phyloP scores from a whole-genome alignment of 306 rosid genomes.

The Arachis stenosperma region DNA sequence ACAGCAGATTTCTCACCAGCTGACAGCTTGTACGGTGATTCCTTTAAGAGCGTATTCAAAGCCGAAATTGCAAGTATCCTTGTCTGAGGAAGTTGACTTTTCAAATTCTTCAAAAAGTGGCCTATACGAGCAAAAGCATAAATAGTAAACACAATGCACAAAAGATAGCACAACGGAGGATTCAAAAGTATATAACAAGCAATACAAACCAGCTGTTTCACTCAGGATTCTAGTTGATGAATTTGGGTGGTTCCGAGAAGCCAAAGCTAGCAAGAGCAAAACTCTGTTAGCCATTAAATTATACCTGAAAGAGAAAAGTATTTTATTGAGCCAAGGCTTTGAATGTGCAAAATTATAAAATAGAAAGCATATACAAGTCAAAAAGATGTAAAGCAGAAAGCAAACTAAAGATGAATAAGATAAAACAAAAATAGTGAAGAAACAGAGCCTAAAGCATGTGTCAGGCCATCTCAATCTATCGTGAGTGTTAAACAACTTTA shows the following conservation, averaged over 20 bases:
- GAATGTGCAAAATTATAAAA: constrained; percentile 24
- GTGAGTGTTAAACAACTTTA: constrained; percentile 33
- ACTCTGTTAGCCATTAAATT: constrained; percentile 98
- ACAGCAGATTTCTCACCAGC: constrained; percentile 49
- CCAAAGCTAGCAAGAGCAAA: constrained; percentile 87
- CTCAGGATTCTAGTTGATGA: constrained; percentile 78
- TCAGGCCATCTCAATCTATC: constrained; percentile 30
- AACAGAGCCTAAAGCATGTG: constrained; percentile 28
- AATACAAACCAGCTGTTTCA: constrained; percentile 86
- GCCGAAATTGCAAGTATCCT: constrained; percentile 98
- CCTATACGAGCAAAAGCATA: constrained; percentile 55
- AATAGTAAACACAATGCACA: constrained; percentile 26
- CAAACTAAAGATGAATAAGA: constrained; percentile 20
- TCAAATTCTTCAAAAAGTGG: constrained; percentile 88
- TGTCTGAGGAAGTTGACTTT: constrained; percentile 98
- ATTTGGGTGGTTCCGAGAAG: constrained; percentile 82
- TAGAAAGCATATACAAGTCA: constrained; percentile 31
- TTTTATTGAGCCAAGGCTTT: constrained; percentile 30
- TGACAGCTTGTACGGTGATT: constrained; percentile 88
- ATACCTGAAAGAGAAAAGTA: constrained; percentile 58
- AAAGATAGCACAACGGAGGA: background rate
- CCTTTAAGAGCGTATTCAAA: constrained; percentile 84
- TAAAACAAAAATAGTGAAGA: background rate
- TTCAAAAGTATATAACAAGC: constrained; percentile 32
- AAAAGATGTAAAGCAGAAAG: constrained; percentile 25